phyloP scores from a whole-genome alignment of 192 early-diverging fungal species.

The Cetraspora pellucida region DNA sequence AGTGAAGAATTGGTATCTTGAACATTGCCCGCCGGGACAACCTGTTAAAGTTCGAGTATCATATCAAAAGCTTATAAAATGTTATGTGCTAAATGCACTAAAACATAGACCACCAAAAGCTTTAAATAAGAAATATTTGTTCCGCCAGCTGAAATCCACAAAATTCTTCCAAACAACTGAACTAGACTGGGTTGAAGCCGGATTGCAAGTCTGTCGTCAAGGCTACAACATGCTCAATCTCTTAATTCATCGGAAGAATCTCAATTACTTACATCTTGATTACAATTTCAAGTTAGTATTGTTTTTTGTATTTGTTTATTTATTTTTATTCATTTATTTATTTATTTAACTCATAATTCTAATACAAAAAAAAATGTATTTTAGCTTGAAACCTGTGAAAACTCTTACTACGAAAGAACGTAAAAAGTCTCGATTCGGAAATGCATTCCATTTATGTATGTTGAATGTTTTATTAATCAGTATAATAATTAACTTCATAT shows the following conservation, averaged over 20 bases:
- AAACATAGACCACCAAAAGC: slow-evolving; percentile 87
- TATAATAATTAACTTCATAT: too few species aligned
- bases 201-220: slow-evolving; percentile 96
- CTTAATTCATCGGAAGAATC: slow-evolving; percentile 96
- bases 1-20: slow-evolving; percentile 98
- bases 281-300: slow-evolving; percentile 86
- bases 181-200: slow-evolving; percentile 99
- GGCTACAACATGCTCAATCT: slow-evolving; percentile 99
- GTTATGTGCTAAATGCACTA: slow-evolving; percentile 91
- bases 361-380: too few species aligned
- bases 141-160: slow-evolving; percentile 91
- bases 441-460: slow-evolving; percentile 95
- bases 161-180: slow-evolving; percentile 99
- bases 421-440: slow-evolving; percentile 98
- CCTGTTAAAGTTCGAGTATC: slow-evolving; percentile 99
- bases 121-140: slow-evolving; percentile 90
- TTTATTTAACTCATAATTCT: too few species aligned
- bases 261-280: slow-evolving; percentile 98
- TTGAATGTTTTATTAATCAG: too few species aligned
- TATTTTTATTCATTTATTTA: too few species aligned
- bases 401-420: slow-evolving; percentile 99
- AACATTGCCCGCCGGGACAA: slow-evolving; percentile 89
- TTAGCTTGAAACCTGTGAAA: slow-evolving; percentile 90
- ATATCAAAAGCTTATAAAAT: slow-evolving; percentile 97
- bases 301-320: too few species aligned